Conservation (phyloP, 2,329 filamentous ascomycete genomes). For the Hypoxylon sp. region DNA sequence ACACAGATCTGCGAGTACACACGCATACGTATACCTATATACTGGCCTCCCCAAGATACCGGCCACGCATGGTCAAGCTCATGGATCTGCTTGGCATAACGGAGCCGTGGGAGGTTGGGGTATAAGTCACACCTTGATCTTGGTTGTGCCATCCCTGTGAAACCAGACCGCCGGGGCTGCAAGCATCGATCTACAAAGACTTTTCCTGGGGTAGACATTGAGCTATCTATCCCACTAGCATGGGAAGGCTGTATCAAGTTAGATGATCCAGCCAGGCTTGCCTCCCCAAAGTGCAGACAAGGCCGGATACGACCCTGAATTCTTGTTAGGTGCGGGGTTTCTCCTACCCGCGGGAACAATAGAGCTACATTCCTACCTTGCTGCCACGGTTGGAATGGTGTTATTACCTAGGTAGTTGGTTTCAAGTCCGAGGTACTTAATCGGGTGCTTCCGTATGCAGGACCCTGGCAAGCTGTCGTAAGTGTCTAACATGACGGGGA, state of each 20-base stretch:
- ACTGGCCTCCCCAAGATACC: conserved; percentile 2
- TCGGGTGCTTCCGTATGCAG: conserved; percentile 36
- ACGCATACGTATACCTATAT: conserved; percentile 18
- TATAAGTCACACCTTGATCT: conserved; percentile 24
- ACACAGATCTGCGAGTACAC: conserved; percentile 14
- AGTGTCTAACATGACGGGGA: conserved; percentile 28
- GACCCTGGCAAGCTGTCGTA: conserved; percentile 31
- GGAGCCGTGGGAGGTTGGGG: conserved; percentile 29
- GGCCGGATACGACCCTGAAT: conserved; percentile 20
- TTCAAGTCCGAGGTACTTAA: conserved; percentile 32
- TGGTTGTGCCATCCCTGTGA: conserved; percentile 28
- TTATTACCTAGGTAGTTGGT: conserved; percentile 28
- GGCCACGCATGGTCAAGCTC: conserved; percentile 28
- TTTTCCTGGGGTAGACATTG: conserved; percentile 12
- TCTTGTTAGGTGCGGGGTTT: conserved; percentile 36
- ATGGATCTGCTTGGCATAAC: conserved; percentile 20
- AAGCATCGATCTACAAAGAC: conserved; percentile 22
- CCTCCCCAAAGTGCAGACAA: conserved; percentile 8
- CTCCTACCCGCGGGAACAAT: conserved; percentile 33
- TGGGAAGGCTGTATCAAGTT: not conserved
- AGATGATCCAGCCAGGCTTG: conserved; percentile 11
- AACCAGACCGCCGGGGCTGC: conserved; percentile 27
- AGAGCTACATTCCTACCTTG: conserved; percentile 18
- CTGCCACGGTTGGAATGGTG: conserved; percentile 23
- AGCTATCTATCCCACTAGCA: conserved; percentile 8